Evolutionary conservation across 1,284 basidiomycete species (phyloP).

Genomic region (Ceratobasidium sp.): DNA sequence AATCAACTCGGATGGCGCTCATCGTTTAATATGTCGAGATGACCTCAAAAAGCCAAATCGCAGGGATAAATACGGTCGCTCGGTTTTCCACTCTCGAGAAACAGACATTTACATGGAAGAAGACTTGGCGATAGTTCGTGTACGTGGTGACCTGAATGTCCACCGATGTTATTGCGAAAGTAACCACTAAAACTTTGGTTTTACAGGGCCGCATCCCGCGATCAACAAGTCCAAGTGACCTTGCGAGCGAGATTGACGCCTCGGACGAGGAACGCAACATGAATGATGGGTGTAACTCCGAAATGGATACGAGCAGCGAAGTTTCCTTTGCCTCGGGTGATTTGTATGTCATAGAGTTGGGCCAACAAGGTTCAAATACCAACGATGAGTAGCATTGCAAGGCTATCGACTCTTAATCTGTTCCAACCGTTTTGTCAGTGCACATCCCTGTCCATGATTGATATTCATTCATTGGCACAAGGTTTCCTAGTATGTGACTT

Average conservation of each 20-base stretch:
- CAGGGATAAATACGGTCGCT: background rate
- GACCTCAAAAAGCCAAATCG: background rate
- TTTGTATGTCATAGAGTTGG: background rate
- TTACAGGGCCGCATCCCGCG: no score
- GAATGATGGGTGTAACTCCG: background rate
- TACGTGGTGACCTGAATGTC: background rate
- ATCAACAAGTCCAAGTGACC: no score
- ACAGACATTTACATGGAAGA: background rate
- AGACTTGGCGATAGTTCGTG: background rate
- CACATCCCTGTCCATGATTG: no score
- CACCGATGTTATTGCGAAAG: background rate
- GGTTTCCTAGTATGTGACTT: no score
- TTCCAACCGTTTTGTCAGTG: background rate
- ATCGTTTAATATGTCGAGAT: background rate
- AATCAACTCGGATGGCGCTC: background rate
- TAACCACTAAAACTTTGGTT: no score
- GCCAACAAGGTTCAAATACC: no score
- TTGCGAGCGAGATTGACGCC: background rate
- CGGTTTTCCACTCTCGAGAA: background rate
- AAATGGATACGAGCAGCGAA: background rate
- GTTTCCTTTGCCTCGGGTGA: slow-evolving; percentile 3
- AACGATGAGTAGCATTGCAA: no score
- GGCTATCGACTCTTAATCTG: no score
- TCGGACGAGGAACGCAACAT: background rate
- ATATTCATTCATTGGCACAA: no score